Base-by-base conservation (phyloP, 164 flowering plant genomes). In the Hamamelis virginiana region DNA sequence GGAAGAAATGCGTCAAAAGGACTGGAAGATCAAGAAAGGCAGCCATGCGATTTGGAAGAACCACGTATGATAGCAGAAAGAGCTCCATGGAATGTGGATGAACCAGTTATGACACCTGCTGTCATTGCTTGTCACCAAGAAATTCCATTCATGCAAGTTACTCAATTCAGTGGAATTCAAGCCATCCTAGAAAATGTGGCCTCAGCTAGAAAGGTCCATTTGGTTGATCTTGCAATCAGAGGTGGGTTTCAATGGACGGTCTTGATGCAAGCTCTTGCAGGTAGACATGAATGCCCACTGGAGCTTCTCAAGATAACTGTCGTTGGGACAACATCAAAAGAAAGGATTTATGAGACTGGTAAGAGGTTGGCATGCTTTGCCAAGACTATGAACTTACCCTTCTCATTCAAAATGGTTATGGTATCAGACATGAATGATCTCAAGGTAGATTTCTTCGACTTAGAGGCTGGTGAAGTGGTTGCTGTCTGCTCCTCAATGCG, bases 211-310 rank as follows among this genome's bases (percentile, higher is more conserved):
- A 87, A 57, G 72, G 61, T 85, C 8, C 89, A 83, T 60, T 47
- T 85, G 12, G 72, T 87, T 25, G 87, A 85, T 73, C 74, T 87
- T 23, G 68, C 62, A 38, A 78, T 84, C 38, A 74, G 74, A 43
- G 64, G 22, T 4, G 89, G 86, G 0, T 28, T 70, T 1, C 85
- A 81, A 1, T 84, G 83, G 77, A 64, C 74, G n/a, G 52, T 71
- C 2, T 38, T 85, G 68, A 85, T 87, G 84, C 87, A 85, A 68
- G 86, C 85, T 55, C 79, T 87, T 16, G 72, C 72, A 22, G 38
- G 58, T 5, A 57, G 76, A 57, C 1, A 16, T 28, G 65, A 46
- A 9, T 38, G 55, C 41, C 80, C 77, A 15, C 15, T 85, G 43
- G 82, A 84, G 67, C 81, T 73, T 75, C 79, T 86, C 1, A 81